Evolutionary conservation across 1,284 basidiomycete species (phyloP).

Genomic region (Pisolithus thermaeus): DNA sequence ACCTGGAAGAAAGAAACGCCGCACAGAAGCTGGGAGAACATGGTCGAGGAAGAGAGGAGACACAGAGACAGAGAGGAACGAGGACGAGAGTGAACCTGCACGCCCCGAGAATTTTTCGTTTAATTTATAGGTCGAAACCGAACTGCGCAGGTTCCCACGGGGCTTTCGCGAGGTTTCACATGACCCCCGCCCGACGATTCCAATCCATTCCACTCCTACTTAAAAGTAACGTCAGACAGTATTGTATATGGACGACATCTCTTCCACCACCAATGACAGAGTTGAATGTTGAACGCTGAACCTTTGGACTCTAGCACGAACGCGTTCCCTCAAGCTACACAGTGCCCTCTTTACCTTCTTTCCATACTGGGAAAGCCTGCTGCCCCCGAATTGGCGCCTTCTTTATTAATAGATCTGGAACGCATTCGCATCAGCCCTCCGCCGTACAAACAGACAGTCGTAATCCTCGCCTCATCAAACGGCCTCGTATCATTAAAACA

Average conservation of each 20-base stretch:
- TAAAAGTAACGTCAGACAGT: too few relatives aligned
- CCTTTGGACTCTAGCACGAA: neutral
- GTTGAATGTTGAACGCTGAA: neutral
- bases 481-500: constrained; percentile 95
- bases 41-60: neutral
- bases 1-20: constrained; percentile 13
- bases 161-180: neutral
- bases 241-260: neutral
- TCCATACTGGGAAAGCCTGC: neutral
- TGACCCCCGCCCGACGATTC: neutral
- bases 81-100: neutral
- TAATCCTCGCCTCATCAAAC: constrained; percentile 80
- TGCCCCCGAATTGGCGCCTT: neutral
- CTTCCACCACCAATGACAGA: neutral
- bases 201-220: neutral
- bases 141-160: neutral
- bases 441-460: neutral
- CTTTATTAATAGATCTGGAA: constrained; percentile 26
- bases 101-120: too few relatives aligned
- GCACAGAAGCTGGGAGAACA: constrained; percentile 5
- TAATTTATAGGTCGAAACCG: too few relatives aligned
- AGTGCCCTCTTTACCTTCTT: neutral
- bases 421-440: neutral
- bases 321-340: neutral
- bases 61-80: neutral